Conservation (phyloP, 1,284 basidiomycete genomes). For the Leccinum angustisporum region DNA sequence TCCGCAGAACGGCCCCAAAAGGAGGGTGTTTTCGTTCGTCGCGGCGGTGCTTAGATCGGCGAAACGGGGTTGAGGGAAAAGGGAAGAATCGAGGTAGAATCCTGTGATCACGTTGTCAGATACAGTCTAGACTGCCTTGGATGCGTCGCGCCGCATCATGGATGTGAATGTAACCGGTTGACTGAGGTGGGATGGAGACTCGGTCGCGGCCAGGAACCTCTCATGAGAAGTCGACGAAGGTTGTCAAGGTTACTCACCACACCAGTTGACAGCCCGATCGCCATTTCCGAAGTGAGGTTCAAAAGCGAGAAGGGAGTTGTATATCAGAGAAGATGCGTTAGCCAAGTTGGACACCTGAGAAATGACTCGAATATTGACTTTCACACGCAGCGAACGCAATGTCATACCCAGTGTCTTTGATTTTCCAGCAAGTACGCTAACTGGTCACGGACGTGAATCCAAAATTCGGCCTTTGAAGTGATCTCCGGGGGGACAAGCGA, state of each 20-base stretch:
- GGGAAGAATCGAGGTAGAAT: conserved; percentile 73
- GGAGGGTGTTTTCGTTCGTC: conserved; percentile 37
- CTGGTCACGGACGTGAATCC: conserved; percentile 70
- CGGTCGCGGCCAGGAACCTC: background rate
- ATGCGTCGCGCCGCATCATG: background rate
- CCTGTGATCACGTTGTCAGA: conserved; percentile 46
- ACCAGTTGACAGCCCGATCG: conserved; percentile 81
- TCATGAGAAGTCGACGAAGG: background rate
- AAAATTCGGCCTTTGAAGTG: conserved; percentile 70
- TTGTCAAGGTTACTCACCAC: conserved; percentile 54
- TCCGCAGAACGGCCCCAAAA: conserved; percentile 85
- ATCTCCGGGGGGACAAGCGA: conserved; percentile 69
- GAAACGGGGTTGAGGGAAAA: conserved; percentile 55
- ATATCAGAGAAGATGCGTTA: conserved; percentile 79
- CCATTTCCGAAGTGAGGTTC: conserved; percentile 62
- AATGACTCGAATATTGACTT: background rate
- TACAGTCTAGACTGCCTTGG: background rate
- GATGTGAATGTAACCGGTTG: background rate
- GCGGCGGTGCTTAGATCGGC: conserved; percentile 12
- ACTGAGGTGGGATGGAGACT: background rate
- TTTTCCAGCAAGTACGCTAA: conserved; percentile 61
- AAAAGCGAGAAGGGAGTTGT: conserved; percentile 71
- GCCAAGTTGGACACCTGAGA: conserved; percentile 80
- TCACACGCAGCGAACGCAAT: background rate
- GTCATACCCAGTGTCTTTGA: conserved; percentile 72